Evolutionary conservation across 2,329 filamentous ascomycete genomes (phyloP), one percentile per base, ranked within the genome.

Genomic region (Fusarium sp.): DNA sequence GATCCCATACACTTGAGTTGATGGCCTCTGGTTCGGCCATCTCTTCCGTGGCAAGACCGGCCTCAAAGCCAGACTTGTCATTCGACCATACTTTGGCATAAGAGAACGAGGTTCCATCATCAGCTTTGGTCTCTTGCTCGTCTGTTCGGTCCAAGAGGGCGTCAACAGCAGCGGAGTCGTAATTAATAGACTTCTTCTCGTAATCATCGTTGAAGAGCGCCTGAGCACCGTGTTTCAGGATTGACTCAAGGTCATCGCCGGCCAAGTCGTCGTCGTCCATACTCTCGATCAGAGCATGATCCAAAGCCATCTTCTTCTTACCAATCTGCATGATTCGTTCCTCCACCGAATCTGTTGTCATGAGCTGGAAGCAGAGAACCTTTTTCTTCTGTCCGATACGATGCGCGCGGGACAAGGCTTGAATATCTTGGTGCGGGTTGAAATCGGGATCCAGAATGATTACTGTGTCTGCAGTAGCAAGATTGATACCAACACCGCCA

Each of bases 381-480:
- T 97, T 98, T 72, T 96, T 94, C 79, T 94, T 93, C 80, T 99
- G 97, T 0, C 97, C 97, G 68, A 99, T 98, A 27, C 96, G 91
- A 80, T 99, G 96, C 20, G 95, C 96, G 70, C 97, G 90, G 30
- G 95, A 97, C 30, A 99, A 86, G 0, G 96, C 96, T 79, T 99
- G 96, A 42, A 99, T 92, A 75, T 99, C 97, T 80, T 99, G 96
- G 76, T 99, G 96, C 1, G 96, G 96, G 67, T 99, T 99, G 84
- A 97, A 98, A 77, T 99, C 96, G 0, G 93, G 93, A 74, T 99
- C 94, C 71, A 98, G 89, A 71, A 99, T 98, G 70, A 99, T 98
- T 66, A 99, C 97, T 0, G 96, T 99, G 76, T 99, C 96, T 4
- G 96, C 96, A 10, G 94, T 97, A 1, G 96, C 96, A 58, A 99